These are phyloP conservation scores for Verticillium dahliae DNA, from an alignment of 2,329 filamentous ascomycete genomes.

Conservation along the genomic window DNA sequence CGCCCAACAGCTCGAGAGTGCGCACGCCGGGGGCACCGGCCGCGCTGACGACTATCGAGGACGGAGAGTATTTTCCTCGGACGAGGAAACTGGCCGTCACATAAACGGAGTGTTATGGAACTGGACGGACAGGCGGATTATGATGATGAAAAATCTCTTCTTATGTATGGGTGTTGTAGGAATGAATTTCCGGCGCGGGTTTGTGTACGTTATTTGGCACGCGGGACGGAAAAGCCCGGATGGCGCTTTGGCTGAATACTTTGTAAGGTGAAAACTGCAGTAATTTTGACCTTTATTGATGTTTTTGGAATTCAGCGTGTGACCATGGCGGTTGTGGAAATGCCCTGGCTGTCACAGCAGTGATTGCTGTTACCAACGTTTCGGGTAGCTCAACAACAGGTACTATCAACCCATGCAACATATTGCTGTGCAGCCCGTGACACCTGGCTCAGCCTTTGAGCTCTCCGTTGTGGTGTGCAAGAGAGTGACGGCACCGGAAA, in stretches of 20 bases:
- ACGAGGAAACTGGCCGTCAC: not conserved
- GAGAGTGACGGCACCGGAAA: no score
- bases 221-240: not conserved
- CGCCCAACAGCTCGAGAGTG: constrained; percentile 41
- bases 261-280: not conserved
- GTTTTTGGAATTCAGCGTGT: no score
- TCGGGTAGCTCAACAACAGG: no score
- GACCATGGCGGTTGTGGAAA: no score
- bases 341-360: no score
- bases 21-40: constrained; percentile 35
- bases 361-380: no score
- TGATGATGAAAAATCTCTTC: not conserved
- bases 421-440: no score
- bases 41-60: not conserved
- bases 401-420: no score
- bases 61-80: not conserved
- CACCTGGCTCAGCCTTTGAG: no score
- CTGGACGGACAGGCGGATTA: not conserved
- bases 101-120: not conserved
- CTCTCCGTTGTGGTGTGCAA: no score
- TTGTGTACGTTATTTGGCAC: not conserved
- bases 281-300: not conserved
- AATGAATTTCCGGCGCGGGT: not conserved
- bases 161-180: not conserved
- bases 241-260: not conserved